Evolutionary conservation across 768 basidiomycete genomes (phyloP).

Genomic region (Lyophyllum atratum): DNA sequence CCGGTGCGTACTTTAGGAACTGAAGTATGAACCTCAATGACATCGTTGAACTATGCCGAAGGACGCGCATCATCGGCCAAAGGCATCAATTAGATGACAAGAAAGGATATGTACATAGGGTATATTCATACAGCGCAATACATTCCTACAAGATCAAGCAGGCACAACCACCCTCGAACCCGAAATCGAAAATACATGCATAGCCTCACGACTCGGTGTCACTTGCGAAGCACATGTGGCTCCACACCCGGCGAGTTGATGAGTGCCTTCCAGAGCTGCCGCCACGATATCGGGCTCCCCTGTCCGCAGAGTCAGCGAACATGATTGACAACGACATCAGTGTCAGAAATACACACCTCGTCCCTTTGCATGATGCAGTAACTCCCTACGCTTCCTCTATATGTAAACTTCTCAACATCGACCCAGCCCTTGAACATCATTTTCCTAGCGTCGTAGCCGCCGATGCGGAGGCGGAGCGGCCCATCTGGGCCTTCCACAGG

Average conservation of each 20-base stretch:
- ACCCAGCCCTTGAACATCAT: constrained; percentile 75
- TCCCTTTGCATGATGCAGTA: constrained; percentile 75
- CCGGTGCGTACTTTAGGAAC: too few relatives aligned
- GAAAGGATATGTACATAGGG: background rate
- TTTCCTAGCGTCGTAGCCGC: constrained; percentile 66
- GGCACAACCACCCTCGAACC: background rate
- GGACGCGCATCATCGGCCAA: background rate
- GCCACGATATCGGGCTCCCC: constrained; percentile 82
- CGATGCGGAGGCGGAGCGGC: constrained; percentile 54
- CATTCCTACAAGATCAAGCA: constrained; percentile 20
- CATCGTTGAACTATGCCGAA: too few relatives aligned
- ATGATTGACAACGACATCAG: background rate
- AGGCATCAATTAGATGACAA: background rate
- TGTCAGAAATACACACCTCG: constrained; percentile 43
- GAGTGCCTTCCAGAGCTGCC: constrained; percentile 70
- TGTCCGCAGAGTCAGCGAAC: constrained; percentile 24
- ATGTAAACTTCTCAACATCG: constrained; percentile 62
- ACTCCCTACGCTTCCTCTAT: constrained; percentile 50
- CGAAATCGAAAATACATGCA: background rate
- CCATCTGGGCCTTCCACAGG: constrained; percentile 18
- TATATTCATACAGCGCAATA: constrained; percentile 10
- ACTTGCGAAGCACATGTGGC: constrained; percentile 52
- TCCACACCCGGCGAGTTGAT: constrained; percentile 52
- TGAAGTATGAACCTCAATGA: too few relatives aligned
- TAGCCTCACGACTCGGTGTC: background rate